Evolutionary conservation across 2,329 filamentous ascomycete species (phyloP).

Genomic region (Epichloe scottii): DNA sequence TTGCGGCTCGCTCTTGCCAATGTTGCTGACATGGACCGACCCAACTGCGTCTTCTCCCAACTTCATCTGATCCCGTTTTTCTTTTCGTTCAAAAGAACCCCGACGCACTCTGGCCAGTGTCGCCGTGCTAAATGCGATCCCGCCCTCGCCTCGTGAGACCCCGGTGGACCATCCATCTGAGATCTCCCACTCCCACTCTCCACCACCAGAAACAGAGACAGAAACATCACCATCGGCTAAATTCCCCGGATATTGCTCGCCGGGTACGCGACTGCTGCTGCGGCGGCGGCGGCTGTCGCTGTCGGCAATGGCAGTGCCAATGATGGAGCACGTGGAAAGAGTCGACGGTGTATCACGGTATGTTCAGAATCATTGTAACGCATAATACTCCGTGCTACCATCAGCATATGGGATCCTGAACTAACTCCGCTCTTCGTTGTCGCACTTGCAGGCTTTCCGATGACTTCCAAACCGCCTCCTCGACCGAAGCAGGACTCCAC

Average conservation of each 20-base stretch:
- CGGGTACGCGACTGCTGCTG: slow-evolving; percentile 1
- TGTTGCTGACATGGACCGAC: background rate
- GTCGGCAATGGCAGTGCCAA: slow-evolving; percentile 4
- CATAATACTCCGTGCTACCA: background rate
- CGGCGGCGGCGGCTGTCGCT: background rate
- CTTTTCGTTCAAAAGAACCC: background rate
- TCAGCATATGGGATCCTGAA: background rate
- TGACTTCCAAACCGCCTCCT: slow-evolving; percentile 17
- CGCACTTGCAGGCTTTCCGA: slow-evolving; percentile 12
- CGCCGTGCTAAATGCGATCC: background rate
- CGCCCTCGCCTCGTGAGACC: background rate
- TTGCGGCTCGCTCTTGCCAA: background rate
- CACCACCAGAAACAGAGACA: background rate
- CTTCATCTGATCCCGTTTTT: background rate
- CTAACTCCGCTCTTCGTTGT: background rate
- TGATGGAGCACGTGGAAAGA: slow-evolving; percentile 4
- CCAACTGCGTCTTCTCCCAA: background rate
- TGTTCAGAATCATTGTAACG: background rate
- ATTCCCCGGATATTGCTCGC: slow-evolving; percentile 1
- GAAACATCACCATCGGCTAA: background rate
- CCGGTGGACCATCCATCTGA: too few species aligned
- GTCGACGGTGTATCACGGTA: slow-evolving; percentile 5
- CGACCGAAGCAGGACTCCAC: slow-evolving; percentile 24
- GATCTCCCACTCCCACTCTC: background rate
- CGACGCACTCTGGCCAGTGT: background rate